A percentile compares a stretch with the other conserved stretches of the same genome.
These are phyloP conservation scores for Botrytis galanthina DNA, from an alignment of 2,329 filamentous ascomycete species.

Conservation along the genomic window DNA sequence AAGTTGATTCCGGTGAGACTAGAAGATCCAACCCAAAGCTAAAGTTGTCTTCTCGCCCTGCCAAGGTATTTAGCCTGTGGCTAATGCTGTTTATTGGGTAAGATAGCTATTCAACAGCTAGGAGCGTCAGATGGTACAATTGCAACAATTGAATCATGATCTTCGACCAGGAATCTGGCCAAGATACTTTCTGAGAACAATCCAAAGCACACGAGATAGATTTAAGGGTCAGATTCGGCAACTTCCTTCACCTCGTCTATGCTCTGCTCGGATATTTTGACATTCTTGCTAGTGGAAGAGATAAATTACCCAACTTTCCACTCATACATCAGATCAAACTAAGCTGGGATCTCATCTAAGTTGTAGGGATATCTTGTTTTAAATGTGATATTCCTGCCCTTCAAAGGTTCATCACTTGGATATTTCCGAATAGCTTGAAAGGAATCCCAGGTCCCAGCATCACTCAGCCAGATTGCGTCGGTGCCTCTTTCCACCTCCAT, in stretches of 20 bases:
- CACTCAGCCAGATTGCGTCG: not conserved
- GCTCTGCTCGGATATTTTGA: not conserved
- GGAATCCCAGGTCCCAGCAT: not conserved
- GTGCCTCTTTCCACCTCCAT: not conserved
- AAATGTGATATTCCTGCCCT: not conserved
- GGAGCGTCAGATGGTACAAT: not conserved
- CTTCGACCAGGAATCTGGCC: not conserved
- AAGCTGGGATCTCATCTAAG: not conserved
- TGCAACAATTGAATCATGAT: not conserved
- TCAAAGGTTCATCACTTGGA: not conserved
- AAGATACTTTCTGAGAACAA: not conserved
- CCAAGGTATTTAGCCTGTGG: not conserved
- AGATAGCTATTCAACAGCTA: not conserved
- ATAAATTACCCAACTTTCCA: not conserved
- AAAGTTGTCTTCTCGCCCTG: not conserved
- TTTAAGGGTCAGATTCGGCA: not conserved
- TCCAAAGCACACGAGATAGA: not conserved
- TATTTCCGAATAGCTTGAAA: not conserved
- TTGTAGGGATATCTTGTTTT: not conserved
- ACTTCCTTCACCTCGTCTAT: not conserved
- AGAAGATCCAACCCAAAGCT: not conserved
- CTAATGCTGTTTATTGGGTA: not conserved
- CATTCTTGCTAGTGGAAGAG: not conserved
- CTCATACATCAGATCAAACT: not conserved
- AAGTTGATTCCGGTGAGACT: not conserved